Conservation (phyloP, 768 basidiomycete species). For the Amanita brunnescens region DNA sequence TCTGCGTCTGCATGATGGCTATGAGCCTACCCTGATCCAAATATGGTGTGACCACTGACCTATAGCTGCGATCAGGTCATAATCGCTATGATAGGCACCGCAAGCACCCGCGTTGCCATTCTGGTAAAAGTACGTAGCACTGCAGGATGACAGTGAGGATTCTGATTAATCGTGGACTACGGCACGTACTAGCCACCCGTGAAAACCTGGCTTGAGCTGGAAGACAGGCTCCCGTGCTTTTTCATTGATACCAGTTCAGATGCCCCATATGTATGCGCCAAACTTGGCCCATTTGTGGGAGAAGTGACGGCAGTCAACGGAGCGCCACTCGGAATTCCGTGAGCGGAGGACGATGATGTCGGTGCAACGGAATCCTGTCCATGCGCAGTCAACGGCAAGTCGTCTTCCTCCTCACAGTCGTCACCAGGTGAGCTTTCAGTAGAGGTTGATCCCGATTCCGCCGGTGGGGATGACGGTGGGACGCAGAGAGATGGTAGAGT, state of each 20-base stretch:
- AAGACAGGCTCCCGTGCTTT: not conserved
- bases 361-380: not conserved
- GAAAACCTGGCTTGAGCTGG: conserved; percentile 13
- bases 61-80: conserved; percentile 52
- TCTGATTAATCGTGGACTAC: not conserved
- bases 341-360: not conserved
- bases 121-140: conserved; percentile 66
- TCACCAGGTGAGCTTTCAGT: not conserved
- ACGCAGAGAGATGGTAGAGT: conserved; percentile 9
- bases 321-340: not conserved
- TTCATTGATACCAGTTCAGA: not conserved
- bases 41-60: conserved; percentile 27
- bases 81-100: conserved; percentile 52
- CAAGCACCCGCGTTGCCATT: conserved; percentile 73
- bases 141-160: conserved; percentile 15
- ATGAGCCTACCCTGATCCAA: not conserved
- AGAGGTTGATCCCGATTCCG: not conserved
- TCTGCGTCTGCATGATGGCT: conserved; percentile 29
- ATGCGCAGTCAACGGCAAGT: not conserved
- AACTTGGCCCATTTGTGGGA: conserved; percentile 1
- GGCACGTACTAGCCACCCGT: conserved; percentile 38
- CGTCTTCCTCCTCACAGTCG: not conserved
- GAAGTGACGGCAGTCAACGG: conserved; percentile 10
- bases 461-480: conserved; percentile 2
- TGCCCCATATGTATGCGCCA: not conserved